Conservation (phyloP, 108 stramenopile species). For the Mediolabrus comicus region DNA sequence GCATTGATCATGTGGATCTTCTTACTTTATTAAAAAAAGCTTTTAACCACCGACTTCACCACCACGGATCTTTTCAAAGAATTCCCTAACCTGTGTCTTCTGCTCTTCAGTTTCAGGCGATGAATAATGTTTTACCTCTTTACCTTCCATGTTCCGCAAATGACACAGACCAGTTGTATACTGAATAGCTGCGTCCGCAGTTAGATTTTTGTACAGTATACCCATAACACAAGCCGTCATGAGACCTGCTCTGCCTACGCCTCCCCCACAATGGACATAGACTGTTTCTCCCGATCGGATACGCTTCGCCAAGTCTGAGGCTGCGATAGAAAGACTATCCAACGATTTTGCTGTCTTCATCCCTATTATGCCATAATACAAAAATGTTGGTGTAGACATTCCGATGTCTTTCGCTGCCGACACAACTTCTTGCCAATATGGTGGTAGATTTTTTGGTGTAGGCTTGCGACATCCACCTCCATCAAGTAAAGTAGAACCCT, state of each 20-base stretch:
- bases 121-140: neutral
- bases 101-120: slow-evolving; percentile 28
- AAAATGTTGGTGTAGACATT: slow-evolving; percentile 6
- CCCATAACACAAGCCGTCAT: slow-evolving; percentile 17
- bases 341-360: slow-evolving; percentile 6
- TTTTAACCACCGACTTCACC: no score
- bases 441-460: slow-evolving; percentile 2
- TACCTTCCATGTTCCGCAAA: neutral
- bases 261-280: slow-evolving; percentile 30
- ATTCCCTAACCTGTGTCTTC: slow-evolving; percentile 15
- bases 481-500: neutral
- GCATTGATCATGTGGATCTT: slow-evolving; percentile 3
- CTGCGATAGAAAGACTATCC: neutral
- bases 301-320: slow-evolving; percentile 9
- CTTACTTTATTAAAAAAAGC: no score
- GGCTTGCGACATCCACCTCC: neutral
- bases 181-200: slow-evolving; percentile 7
- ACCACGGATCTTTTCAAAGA: slow-evolving; percentile 1
- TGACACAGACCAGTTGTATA: slow-evolving; percentile 3
- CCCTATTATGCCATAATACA: slow-evolving; percentile 23
- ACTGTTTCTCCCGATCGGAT: slow-evolving; percentile 18
- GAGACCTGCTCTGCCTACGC: slow-evolving; percentile 14
- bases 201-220: slow-evolving; percentile 1
- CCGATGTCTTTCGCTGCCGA: neutral
- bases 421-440: slow-evolving; percentile 6